Evolutionary conservation across 192 early-diverging fungal genomes (phyloP).

Genomic region (Coemansia sp.): DNA sequence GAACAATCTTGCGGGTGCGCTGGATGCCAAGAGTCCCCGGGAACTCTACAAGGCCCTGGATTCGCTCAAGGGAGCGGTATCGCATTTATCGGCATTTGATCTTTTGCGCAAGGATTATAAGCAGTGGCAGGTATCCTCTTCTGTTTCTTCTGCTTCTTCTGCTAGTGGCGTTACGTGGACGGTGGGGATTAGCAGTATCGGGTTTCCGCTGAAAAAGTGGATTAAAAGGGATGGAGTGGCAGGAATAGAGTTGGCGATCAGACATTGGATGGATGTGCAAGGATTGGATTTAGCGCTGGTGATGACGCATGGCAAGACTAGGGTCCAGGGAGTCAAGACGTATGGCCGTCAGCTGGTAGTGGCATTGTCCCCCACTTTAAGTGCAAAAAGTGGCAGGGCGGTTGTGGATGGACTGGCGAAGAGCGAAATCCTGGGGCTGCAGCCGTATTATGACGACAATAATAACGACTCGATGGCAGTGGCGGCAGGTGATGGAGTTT

Average conservation of each 20-base stretch:
- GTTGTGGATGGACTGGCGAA: conserved; percentile 8
- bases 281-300: conserved; percentile 40
- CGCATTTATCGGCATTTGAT: conserved; percentile 33
- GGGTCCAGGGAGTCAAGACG: conserved; percentile 16
- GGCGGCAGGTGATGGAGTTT: neutral
- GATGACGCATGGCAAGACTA: conserved; percentile 51
- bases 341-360: conserved; percentile 47
- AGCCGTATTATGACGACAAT: neutral
- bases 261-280: conserved; percentile 23
- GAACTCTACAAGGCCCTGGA: conserved; percentile 36
- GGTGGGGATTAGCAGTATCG: conserved; percentile 53
- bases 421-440: conserved; percentile 10
- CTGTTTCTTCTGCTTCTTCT: too few relatives aligned
- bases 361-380: neutral
- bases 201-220: conserved; percentile 48
- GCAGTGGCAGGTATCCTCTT: too few relatives aligned
- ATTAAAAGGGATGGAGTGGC: conserved; percentile 38
- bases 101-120: conserved; percentile 59
- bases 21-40: conserved; percentile 16
- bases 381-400: neutral
- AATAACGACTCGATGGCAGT: too few relatives aligned
- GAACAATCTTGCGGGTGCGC: neutral
- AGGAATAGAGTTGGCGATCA: conserved; percentile 19
- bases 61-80: conserved; percentile 38
- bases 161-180: too few relatives aligned